Conservation (phyloP, 352 stramenopile genomes). For the Pseudoperonospora humuli region DNA sequence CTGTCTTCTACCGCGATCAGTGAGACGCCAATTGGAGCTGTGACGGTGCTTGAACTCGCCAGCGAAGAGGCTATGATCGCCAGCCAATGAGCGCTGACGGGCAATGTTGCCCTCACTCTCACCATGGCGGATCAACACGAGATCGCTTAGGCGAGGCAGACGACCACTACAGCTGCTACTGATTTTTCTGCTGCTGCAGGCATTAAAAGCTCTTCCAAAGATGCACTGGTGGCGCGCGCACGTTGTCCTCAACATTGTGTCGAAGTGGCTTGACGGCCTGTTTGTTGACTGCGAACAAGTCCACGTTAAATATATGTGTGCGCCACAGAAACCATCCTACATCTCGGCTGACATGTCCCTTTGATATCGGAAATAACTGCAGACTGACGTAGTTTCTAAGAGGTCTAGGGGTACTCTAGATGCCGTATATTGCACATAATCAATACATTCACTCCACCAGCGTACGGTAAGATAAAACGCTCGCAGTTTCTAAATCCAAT, state of each 20-base stretch:
- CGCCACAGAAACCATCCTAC: no score
- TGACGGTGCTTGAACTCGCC: slow-evolving; percentile 87
- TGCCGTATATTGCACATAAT: no score
- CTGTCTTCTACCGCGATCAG: slow-evolving; percentile 69
- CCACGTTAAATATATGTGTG: no score
- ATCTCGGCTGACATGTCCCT: no score
- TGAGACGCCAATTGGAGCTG: slow-evolving; percentile 83
- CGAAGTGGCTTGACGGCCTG: no score
- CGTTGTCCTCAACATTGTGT: slow-evolving; percentile 22
- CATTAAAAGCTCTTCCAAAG: neutral
- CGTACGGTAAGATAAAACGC: no score
- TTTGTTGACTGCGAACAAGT: no score
- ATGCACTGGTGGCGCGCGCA: slow-evolving; percentile 4
- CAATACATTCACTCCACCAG: no score
- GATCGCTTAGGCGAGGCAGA: slow-evolving; percentile 57
- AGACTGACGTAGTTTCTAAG: no score
- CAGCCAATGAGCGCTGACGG: slow-evolving; percentile 68
- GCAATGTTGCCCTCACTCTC: slow-evolving; percentile 87
- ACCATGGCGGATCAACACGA: slow-evolving; percentile 85
- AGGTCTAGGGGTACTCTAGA: no score
- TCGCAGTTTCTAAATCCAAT: no score
- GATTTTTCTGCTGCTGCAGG: slow-evolving; percentile 8
- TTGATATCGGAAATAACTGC: no score
- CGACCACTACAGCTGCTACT: slow-evolving; percentile 7
- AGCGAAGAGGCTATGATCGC: slow-evolving; percentile 80